Evolutionary conservation across 768 basidiomycete genomes (phyloP), one percentile per base, ranked within the genome.

Genomic region (Plicaturopsis crispa): DNA sequence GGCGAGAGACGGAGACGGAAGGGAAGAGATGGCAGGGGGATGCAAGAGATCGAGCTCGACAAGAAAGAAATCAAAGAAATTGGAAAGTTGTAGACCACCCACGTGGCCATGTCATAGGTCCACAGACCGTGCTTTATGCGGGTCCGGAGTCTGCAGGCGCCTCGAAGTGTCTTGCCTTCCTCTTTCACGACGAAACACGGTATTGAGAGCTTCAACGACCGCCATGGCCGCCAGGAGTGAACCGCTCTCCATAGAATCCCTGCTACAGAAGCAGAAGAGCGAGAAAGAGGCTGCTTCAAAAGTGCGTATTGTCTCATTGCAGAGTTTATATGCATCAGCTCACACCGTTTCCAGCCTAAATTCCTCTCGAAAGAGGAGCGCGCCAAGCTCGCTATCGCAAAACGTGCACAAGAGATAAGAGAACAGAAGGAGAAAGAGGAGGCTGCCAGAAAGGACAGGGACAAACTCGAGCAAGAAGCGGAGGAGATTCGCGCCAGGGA

Each of bases 361-460:
- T 98, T 98, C 66, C 69, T 98, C 11, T 78, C 87, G 2, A 98
- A 88, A 61, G 88, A 92, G 47, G 87, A 96, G 52, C 78, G 94
- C 35, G 89, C 88, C 13, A 78, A 78, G 52, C 62, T 96, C 24
- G 94, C 94, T 3, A 85, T 97, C 43, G 80, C 82, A 12, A 86
- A 88, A 50, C 81, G 94, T 11, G 74, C 80, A 14, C 74, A 84
- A 42, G 93, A 97, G 55, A 83, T 97, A 28, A 72, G 66, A 36
- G 78, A 78, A 31, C 74, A 88, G 52, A 79, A 70, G 43, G 78
- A 75, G 39, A 72, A 67, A 35, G 80, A 83, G 14, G 84, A 89
- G 33, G 62, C 62, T 5, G 42, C 77, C 4, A 70, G 69, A 45
- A 55, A 59, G 30, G 80, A 89, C 42, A 66, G 90, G 26, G 80